Evolutionary conservation across 345 rosid species (phyloP).

Genomic region (Citrus hindsii): DNA sequence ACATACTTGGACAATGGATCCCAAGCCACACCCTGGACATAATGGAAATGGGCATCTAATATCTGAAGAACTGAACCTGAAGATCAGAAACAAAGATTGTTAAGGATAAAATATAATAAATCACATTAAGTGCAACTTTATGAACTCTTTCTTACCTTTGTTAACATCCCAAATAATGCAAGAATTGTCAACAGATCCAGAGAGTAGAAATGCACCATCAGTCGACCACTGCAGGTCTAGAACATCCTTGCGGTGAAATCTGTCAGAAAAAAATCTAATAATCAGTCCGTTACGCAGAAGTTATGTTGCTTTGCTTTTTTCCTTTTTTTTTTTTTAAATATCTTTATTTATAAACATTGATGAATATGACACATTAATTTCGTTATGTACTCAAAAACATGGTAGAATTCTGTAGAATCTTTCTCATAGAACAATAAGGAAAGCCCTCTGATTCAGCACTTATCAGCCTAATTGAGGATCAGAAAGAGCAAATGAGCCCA

Average conservation of each 20-base stretch:
- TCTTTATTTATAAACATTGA: not conserved
- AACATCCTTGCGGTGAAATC: conserved; percentile 94
- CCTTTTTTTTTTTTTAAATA: not conserved
- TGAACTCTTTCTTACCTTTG: conserved; percentile 57
- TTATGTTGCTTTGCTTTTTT: not conserved
- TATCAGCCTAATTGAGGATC: not conserved
- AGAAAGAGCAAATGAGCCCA: not conserved
- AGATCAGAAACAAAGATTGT: conserved; percentile 13
- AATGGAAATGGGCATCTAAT: conserved; percentile 84
- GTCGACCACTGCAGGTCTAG: conserved; percentile 91
- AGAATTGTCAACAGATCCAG: conserved; percentile 98
- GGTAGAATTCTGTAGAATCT: not conserved
- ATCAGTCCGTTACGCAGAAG: not conserved
- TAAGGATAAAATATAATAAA: not conserved
- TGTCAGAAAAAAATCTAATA: conserved; percentile 18
- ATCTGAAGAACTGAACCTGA: conserved; percentile 91
- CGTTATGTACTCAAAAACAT: not conserved
- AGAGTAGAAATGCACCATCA: conserved; percentile 66
- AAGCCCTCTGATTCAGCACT: not conserved
- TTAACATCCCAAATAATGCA: conserved; percentile 93
- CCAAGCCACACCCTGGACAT: conserved; percentile 99
- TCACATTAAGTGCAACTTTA: not conserved
- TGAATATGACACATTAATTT: not conserved
- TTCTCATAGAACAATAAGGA: not conserved
- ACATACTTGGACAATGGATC: conserved; percentile 79